Evolutionary conservation across 2,329 filamentous ascomycete genomes (phyloP).

Genomic region (Sarocladium strictum): DNA sequence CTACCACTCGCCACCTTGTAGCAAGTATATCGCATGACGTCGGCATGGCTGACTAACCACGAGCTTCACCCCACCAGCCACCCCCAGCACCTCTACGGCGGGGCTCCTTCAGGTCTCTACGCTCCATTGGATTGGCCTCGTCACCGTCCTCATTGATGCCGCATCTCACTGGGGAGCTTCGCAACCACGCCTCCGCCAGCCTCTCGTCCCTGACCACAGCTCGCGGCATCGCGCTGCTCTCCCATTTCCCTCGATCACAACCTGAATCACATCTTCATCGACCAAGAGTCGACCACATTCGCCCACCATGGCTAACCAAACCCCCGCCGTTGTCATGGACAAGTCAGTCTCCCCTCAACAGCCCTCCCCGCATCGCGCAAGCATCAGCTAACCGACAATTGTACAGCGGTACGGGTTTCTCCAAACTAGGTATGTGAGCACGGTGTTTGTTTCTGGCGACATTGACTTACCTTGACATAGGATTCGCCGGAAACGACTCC

Average conservation of each 20-base stretch:
- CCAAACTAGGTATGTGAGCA: conserved; percentile 77
- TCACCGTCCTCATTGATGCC: conserved; percentile 9
- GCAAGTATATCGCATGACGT: conserved; percentile 1
- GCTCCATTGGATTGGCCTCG: conserved; percentile 9
- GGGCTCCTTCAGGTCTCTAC: conserved; percentile 4
- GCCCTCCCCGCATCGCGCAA: conserved; percentile 21
- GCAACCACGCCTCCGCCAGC: conserved; percentile 8
- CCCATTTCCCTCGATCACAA: conserved; percentile 11
- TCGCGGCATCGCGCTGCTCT: conserved; percentile 5
- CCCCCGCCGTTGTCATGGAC: conserved; percentile 99
- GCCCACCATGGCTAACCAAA: conserved; percentile 83
- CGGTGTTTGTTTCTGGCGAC: background rate
- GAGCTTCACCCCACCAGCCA: conserved; percentile 5
- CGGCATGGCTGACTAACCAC: conserved; percentile 2
- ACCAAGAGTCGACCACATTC: conserved; percentile 18
- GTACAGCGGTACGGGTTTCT: conserved; percentile 94
- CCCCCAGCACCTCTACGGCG: conserved; percentile 1
- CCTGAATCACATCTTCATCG: conserved; percentile 12
- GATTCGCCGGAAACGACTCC: conserved; percentile 98
- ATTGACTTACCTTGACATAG: conserved; percentile 36
- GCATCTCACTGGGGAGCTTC: conserved; percentile 9
- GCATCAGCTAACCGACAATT: conserved; percentile 24
- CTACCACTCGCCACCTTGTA: background rate
- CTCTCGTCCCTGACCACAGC: background rate
- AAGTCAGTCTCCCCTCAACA: conserved; percentile 66